phyloP scores from a whole-genome alignment of 2,329 filamentous ascomycete genomes.

The Furcasterigmium furcatum region DNA sequence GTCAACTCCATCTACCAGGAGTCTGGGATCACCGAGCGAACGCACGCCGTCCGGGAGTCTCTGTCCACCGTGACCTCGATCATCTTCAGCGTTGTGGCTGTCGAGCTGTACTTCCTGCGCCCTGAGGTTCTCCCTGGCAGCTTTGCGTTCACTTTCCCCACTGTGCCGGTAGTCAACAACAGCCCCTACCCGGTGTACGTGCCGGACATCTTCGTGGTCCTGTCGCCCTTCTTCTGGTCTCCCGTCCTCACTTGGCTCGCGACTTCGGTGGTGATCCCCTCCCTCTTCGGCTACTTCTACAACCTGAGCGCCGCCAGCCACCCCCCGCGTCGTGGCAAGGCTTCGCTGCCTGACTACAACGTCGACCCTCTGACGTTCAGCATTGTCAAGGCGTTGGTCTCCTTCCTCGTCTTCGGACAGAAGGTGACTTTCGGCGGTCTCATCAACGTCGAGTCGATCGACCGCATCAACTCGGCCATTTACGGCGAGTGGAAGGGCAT shows the following conservation, averaged over 20 bases:
- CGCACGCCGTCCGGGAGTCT: conserved; percentile 63
- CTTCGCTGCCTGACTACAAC: conserved; percentile 44
- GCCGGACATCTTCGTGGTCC: conserved; percentile 76
- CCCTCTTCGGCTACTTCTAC: conserved; percentile 80
- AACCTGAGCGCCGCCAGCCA: conserved; percentile 66
- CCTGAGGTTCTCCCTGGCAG: conserved; percentile 67
- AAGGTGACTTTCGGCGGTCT: conserved; percentile 61
- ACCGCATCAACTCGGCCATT: conserved; percentile 61
- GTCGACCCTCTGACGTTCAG: conserved; percentile 90
- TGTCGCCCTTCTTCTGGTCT: conserved; percentile 80
- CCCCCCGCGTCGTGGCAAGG: conserved; percentile 38
- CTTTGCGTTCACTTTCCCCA: conserved; percentile 71
- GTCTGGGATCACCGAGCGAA: conserved; percentile 63
- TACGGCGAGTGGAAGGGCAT: conserved; percentile 71
- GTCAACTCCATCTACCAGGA: conserved; percentile 61
- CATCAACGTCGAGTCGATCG: conserved; percentile 56
- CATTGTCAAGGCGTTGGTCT: conserved; percentile 78
- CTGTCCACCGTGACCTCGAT: conserved; percentile 72
- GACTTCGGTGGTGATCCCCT: conserved; percentile 69
- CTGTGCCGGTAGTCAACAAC: conserved; percentile 51
- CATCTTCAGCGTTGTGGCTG: conserved; percentile 61
- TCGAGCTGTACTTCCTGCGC: conserved; percentile 71
- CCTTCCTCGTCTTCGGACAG: conserved; percentile 76
- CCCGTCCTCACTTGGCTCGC: conserved; percentile 73
- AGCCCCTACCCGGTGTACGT: conserved; percentile 61